These are phyloP conservation scores for Lathyrus tuberosus DNA, from an alignment of 306 rosid genomes.

Conservation along the genomic window DNA sequence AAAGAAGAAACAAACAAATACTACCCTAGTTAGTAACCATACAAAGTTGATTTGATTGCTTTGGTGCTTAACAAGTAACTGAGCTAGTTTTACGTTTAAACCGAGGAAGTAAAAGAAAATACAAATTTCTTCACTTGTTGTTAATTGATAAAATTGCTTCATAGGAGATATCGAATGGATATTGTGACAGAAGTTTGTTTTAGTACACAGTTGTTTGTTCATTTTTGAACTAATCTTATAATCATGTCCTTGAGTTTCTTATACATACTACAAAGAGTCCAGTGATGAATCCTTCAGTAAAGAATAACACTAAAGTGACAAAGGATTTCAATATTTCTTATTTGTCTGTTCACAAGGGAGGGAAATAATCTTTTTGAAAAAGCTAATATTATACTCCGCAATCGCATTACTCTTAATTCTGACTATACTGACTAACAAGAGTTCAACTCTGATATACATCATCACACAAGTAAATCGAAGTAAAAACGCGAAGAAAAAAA, in stretches of 20 bases:
- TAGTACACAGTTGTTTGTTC: neutral
- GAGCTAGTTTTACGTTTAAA: no score
- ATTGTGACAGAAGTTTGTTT: neutral
- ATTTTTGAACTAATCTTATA: neutral
- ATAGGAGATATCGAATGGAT: slow-evolving; percentile 26
- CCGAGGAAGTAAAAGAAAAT: no score
- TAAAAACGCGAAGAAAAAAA: slow-evolving; percentile 42
- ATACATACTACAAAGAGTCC: slow-evolving; percentile 30
- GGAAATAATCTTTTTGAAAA: slow-evolving; percentile 37
- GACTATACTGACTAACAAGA: slow-evolving; percentile 56
- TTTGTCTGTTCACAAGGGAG: slow-evolving; percentile 28
- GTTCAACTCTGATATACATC: slow-evolving; percentile 63
- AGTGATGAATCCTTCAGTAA: slow-evolving; percentile 13
- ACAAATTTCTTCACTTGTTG: no score
- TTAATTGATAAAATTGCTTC: slow-evolving; percentile 13
- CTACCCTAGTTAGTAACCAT: slow-evolving; percentile 12
- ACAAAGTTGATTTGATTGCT: slow-evolving; percentile 3
- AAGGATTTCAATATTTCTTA: slow-evolving; percentile 30
- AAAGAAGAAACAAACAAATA: slow-evolving; percentile 17
- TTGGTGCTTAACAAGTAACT: no score
- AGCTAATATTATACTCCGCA: slow-evolving; percentile 49
- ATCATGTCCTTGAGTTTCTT: neutral
- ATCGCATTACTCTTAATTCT: slow-evolving; percentile 62
- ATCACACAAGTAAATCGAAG: slow-evolving; percentile 47
- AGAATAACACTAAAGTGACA: slow-evolving; percentile 22